Evolutionary conservation across 2,329 filamentous ascomycete genomes (phyloP), one percentile per base, ranked within the genome.

Genomic region (Dryadomyces quercus-mongolicae): DNA sequence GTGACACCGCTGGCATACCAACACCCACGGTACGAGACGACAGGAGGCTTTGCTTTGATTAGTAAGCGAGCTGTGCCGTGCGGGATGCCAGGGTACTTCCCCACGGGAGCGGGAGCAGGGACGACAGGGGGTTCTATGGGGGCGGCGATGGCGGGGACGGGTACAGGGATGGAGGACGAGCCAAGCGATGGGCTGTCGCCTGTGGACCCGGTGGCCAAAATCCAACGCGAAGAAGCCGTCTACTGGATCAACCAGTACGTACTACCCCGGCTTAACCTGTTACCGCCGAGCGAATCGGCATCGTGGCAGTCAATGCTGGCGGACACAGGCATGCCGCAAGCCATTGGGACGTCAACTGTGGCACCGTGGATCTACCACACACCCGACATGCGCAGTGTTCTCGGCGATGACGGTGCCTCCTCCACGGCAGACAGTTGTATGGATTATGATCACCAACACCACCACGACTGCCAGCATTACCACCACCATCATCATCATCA

Each of bases 191-290:
- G 36, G 8, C 8, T 40, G 36, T 16, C 16, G 40, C 22, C 8
- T 1, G 73, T 76, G 56, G 81, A 85, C 60, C 79, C 81, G 1
- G 74, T 83, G 25, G 75, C 75, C 58, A 84, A 84, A 69, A 80
- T 85, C 59, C 80, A 82, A 65, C 76, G 80, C 13, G 81, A 85
- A 60, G 81, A 84, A 62, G 80, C 80, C 0, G 75, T 85, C 44
- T 78, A 76, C 64, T 85, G 84, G 66, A 84, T 85, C 66, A 85
- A 85, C 65, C 81, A 85, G 65, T 83, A 82, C 59, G 79, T 85
- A 2, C 70, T 85, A 38, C 81, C 82, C 18, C 74, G 76, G 4
- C 70, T 81, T 16, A 80, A 79, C 59, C 68, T 80, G 2, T 74
- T 74, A 43, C 71, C 70, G 31, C 71, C 72, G 54, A 76, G 74